These are phyloP conservation scores for Colletotrichum endophyticum DNA, from an alignment of 2,329 filamentous ascomycete genomes.

Conservation along the genomic window DNA sequence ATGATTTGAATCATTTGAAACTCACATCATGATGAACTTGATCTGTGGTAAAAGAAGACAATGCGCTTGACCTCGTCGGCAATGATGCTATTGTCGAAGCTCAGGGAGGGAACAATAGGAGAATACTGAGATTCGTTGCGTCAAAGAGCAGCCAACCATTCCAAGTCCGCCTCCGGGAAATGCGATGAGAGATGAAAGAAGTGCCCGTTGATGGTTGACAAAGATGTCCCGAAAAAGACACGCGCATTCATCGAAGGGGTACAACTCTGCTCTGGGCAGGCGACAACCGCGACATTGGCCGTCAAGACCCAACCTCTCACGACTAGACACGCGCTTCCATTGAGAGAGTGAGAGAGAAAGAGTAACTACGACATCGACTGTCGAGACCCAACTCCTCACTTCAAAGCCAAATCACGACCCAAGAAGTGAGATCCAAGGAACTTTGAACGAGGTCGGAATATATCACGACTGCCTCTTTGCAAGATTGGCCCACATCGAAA, in stretches of 20 bases:
- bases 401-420: background rate
- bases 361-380: background rate
- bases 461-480: rapidly evolving
- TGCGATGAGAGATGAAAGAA: background rate
- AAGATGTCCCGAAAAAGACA: background rate
- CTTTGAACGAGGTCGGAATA: background rate
- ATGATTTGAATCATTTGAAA: background rate
- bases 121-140: background rate
- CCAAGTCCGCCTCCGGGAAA: background rate
- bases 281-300: too few species aligned
- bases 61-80: background rate
- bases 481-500: rapidly evolving
- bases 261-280: too few species aligned
- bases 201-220: background rate
- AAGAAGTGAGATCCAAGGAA: background rate
- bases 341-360: background rate
- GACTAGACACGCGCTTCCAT: background rate
- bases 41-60: rapidly evolving
- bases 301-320: too few species aligned
- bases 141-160: background rate
- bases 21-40: background rate
- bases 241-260: too few species aligned
- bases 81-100: background rate
- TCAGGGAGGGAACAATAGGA: background rate
- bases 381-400: background rate